phyloP scores from a whole-genome alignment of 225 moss, liverwort and hornwort genomes.

The Pseudoscleropodium purum region DNA sequence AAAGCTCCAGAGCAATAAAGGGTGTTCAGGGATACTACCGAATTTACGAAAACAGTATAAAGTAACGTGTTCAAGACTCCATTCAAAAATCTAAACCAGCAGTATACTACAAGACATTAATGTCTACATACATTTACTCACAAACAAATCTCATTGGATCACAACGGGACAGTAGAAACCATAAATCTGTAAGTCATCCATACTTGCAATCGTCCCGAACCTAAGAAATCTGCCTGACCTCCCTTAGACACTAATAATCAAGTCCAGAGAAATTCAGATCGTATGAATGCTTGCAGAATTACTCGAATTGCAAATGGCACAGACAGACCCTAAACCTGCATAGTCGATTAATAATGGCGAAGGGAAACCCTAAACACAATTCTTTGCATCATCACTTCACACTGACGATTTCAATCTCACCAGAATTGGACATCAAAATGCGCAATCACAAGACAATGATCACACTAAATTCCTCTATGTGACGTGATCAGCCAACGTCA shows the following conservation, averaged over 20 bases:
- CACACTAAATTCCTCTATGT: not conserved
- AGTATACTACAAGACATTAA: not conserved
- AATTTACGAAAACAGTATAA: not conserved
- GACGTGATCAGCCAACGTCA: constrained; percentile 12
- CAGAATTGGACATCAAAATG: not conserved
- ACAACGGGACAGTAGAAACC: not conserved
- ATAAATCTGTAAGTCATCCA: not conserved
- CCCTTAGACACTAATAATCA: not conserved
- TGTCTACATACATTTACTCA: not conserved
- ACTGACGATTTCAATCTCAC: not conserved
- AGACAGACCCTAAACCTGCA: not conserved
- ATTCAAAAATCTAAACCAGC: not conserved
- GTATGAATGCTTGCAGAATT: not conserved
- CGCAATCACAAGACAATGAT: not conserved
- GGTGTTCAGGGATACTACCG: not conserved
- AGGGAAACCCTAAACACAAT: not conserved
- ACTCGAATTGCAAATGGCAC: not conserved
- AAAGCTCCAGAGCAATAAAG: not conserved
- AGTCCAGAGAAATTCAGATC: not conserved
- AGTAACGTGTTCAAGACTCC: not conserved
- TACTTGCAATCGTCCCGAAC: not conserved
- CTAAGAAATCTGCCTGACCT: not conserved
- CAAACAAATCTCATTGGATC: not conserved
- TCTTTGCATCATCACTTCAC: not conserved
- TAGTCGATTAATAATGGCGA: not conserved